Conservation (phyloP, 106 monocot species). For the Triglochin maritima region DNA sequence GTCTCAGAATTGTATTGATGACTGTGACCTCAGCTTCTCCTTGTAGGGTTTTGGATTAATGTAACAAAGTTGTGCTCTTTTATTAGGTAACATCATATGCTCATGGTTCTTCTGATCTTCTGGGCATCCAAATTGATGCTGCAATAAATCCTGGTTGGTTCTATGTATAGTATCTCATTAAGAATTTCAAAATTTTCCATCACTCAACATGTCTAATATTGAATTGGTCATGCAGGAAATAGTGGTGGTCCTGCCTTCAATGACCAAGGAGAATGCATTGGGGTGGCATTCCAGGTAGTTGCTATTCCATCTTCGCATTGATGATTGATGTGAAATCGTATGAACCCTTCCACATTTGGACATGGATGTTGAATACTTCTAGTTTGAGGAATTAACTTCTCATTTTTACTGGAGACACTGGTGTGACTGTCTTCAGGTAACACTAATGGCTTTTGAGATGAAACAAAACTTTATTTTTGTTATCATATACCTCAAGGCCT, state of each 20-base stretch:
- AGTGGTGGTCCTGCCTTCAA: conserved; percentile 98
- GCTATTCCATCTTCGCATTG: not conserved
- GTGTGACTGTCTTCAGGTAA: too few relatives aligned
- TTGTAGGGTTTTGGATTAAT: not conserved
- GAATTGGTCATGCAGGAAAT: conserved; percentile 56
- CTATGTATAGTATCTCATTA: too few relatives aligned
- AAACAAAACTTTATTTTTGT: too few relatives aligned
- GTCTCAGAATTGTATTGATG: not conserved
- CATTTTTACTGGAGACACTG: too few relatives aligned
- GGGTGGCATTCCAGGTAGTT: conserved; percentile 97
- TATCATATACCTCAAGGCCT: too few relatives aligned
- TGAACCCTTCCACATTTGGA: too few relatives aligned
- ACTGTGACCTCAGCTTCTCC: not conserved
- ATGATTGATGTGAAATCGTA: too few relatives aligned
- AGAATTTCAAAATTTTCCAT: not conserved
- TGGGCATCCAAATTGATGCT: conserved; percentile 98
- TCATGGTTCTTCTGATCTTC: conserved; percentile 90
- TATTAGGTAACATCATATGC: conserved; percentile 90
- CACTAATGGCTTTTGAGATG: too few relatives aligned
- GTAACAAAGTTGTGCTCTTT: not conserved
- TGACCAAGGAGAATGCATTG: conserved; percentile 95
- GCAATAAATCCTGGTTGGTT: conserved; percentile 90
- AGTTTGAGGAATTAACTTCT: too few relatives aligned
- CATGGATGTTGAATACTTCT: too few relatives aligned
- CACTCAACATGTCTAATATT: not conserved